phyloP scores from a whole-genome alignment of 257 asterid species.

The Perilla frutescens region DNA sequence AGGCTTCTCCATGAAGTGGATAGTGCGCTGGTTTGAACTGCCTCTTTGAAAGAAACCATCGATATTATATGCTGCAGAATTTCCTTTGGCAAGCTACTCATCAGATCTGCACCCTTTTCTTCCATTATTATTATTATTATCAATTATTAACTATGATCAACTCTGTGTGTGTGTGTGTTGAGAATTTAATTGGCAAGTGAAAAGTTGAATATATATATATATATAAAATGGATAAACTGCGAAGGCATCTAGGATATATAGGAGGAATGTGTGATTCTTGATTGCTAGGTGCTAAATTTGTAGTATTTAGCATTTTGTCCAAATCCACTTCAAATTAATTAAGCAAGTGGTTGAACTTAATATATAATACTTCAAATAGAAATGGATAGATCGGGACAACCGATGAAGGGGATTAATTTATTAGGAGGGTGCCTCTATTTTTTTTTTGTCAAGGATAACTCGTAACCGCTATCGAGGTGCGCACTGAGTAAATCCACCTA shows the following conservation, averaged over 20 bases:
- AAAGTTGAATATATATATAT: not conserved
- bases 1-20: conserved; percentile 36
- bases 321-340: too few species aligned
- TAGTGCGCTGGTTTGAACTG: conserved; percentile 21
- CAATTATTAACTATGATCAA: too few species aligned
- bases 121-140: not conserved
- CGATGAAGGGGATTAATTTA: not conserved
- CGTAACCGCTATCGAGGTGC: too few species aligned
- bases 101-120: conserved; percentile 28
- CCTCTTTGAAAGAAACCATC: conserved; percentile 32
- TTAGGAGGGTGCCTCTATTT: too few species aligned
- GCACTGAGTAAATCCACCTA: too few species aligned
- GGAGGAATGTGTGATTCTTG: not conserved
- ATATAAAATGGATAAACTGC: not conserved
- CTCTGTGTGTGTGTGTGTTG: not conserved
- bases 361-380: too few species aligned
- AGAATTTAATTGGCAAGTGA: not conserved
- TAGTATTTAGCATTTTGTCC: too few species aligned
- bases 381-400: not conserved
- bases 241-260: too few species aligned
- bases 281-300: not conserved
- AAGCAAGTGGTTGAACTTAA: too few species aligned
- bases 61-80: conserved; percentile 26
- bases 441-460: too few species aligned
- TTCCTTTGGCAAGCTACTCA: conserved; percentile 31